Evolutionary conservation across 176 grass and related monocot genomes (phyloP), one percentile per base, ranked within the genome.

Genomic region (Calamus simplicifolius): DNA sequence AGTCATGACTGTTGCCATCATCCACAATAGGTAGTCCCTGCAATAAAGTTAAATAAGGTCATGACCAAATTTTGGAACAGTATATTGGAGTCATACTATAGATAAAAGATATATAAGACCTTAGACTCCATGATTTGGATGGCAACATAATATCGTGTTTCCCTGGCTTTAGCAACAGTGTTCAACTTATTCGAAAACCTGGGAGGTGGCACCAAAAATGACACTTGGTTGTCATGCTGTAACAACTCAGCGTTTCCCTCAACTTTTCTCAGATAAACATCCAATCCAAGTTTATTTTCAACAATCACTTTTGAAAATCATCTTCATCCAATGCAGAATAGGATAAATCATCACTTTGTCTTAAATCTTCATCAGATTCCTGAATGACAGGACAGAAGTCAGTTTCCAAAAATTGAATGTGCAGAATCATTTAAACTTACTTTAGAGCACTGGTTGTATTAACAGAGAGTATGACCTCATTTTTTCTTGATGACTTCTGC

Each of bases 231-330:
- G 13, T 80, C 86, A 78, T 91, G 73, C 30, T 71, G 88, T 74
- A 97, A 74, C 12, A 88, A 25, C 58, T 84, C 70, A 62, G 82
- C 59, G 17, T 16, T 69, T 53, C 78, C 70, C 62, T 88, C 84
- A n/a, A 88, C 51, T 79, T 81, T 90, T 71, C 76, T 97, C 55
- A 97, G 50, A 77, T 88, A 97, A 74, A 97, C 75, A 69, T 97
- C 87, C 78, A 83, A 97, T 72, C 92, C 92, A 51, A 97, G 74
- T 64, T 91, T 85, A 73, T 97, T 97, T 64, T 88, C 84, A 67
- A 97, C 79, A 69, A 91, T 58, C 60, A 97, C 76, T 78, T 86
- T 62, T 88, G 87, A 59, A 88, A 72, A 76, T 97, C 92, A 62
- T 91, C 86, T 73, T 95, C 87, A 54, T 97, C 82, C 71, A 97